A percentile compares a stretch with the other conserved stretches of the same genome.
These are phyloP conservation scores for Paxillus rubicundulus DNA, from an alignment of 768 basidiomycete genomes.

Conservation along the genomic window DNA sequence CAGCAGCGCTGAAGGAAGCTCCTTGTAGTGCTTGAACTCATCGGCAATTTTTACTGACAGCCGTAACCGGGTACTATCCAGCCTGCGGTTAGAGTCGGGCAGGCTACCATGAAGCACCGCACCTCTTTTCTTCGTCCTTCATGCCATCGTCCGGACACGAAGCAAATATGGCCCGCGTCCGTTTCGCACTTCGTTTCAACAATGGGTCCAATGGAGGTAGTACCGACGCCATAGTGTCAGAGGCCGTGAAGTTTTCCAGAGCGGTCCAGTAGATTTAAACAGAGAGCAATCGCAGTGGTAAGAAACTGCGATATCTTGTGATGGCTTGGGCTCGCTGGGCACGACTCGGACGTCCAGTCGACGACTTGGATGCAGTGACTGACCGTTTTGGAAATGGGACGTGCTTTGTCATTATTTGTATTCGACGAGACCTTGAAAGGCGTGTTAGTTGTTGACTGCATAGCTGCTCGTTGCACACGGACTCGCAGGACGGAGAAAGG, in stretches of 20 bases:
- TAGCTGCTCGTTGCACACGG: neutral
- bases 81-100: neutral
- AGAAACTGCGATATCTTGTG: neutral
- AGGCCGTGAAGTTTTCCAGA: neutral
- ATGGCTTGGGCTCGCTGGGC: neutral
- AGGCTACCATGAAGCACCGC: slow-evolving; percentile 7
- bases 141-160: slow-evolving; percentile 58
- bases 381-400: slow-evolving; percentile 9
- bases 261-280: neutral
- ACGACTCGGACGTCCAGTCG: neutral
- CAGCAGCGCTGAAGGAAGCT: slow-evolving; percentile 76
- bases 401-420: slow-evolving; percentile 23
- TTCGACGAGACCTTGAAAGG: slow-evolving; percentile 1
- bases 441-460: neutral
- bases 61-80: slow-evolving; percentile 60
- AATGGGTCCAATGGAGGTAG: slow-evolving; percentile 68
- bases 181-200: slow-evolving; percentile 61
- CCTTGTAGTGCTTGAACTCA: slow-evolving; percentile 86
- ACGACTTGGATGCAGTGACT: neutral
- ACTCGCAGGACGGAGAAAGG: neutral
- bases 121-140: slow-evolving; percentile 74
- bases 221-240: slow-evolving; percentile 23
- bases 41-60: slow-evolving; percentile 83
- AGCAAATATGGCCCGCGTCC: slow-evolving; percentile 69
- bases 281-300: neutral